Conservation (phyloP, 2,329 filamentous ascomycete genomes). For the Sclerotinia sclerotiorum region DNA sequence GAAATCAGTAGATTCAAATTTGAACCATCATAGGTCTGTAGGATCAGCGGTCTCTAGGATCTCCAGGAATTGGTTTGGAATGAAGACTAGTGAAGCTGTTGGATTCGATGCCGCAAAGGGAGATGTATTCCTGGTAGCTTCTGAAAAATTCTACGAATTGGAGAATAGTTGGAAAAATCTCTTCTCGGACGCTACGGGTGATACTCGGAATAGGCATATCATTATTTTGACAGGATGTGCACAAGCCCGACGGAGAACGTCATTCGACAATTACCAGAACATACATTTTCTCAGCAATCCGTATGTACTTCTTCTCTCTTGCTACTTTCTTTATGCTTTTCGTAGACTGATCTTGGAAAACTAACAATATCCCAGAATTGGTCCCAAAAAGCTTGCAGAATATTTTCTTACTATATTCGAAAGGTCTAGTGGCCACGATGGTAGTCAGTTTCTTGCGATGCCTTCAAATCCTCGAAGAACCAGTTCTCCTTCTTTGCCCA, state of each 20-base stretch:
- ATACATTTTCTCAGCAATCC: constrained; percentile 22
- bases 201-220: not conserved
- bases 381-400: constrained; percentile 11
- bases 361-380: constrained; percentile 11
- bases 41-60: constrained; percentile 24
- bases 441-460: not conserved
- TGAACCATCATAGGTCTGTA: not conserved
- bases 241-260: constrained; percentile 2
- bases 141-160: not conserved
- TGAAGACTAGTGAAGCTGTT: constrained; percentile 14
- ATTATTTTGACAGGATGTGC: constrained; percentile 9
- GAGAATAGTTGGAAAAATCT: constrained; percentile 4
- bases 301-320: not conserved
- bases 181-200: not conserved
- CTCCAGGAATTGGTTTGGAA: constrained; percentile 20
- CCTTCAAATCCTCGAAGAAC: not conserved
- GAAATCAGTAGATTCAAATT: not conserved
- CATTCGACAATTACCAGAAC: not conserved
- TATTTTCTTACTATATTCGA: constrained; percentile 18
- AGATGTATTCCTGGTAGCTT: constrained; percentile 20
- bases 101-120: not conserved
- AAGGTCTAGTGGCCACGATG: not conserved
- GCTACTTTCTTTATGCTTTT: not conserved
- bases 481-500: not conserved
- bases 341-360: not conserved